These are phyloP conservation scores for Podospora tetraspora DNA, from an alignment of 495 filamentous ascomycete species.

Conservation along the genomic window DNA sequence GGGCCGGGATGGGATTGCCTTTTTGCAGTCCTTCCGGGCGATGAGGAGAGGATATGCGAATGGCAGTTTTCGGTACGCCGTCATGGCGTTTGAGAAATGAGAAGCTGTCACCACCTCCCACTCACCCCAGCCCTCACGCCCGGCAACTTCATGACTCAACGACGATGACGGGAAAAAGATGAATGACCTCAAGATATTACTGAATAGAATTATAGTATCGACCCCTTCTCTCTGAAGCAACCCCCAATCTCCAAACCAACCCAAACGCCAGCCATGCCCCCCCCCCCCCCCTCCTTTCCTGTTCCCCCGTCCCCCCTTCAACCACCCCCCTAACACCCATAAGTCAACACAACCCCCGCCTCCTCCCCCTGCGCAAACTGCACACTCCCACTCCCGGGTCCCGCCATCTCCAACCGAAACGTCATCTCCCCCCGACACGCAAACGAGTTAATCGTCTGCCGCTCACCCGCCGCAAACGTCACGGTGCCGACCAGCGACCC, in stretches of 20 bases:
- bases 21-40: conserved; percentile 53
- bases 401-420: conserved; percentile 25
- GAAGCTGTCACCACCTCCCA: background rate
- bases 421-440: conserved; percentile 28
- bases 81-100: conserved; percentile 50
- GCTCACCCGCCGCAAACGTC: conserved; percentile 14
- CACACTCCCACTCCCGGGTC: conserved; percentile 31
- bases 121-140: background rate
- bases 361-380: conserved; percentile 32
- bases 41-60: conserved; percentile 56
- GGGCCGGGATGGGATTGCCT: conserved; percentile 52
- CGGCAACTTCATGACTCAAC: background rate
- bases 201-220: background rate
- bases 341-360: conserved; percentile 14
- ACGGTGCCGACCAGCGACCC: conserved; percentile 29
- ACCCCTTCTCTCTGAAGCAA: background rate
- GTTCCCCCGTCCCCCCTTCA: background rate
- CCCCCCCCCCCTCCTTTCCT: background rate
- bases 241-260: background rate
- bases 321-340: conserved; percentile 9
- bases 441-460: conserved; percentile 28
- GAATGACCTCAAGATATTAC: background rate
- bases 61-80: conserved; percentile 51
- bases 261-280: background rate
- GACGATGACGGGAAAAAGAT: background rate